phyloP scores from a whole-genome alignment of 306 rosid species.

The Pachyrhizus erosus region DNA sequence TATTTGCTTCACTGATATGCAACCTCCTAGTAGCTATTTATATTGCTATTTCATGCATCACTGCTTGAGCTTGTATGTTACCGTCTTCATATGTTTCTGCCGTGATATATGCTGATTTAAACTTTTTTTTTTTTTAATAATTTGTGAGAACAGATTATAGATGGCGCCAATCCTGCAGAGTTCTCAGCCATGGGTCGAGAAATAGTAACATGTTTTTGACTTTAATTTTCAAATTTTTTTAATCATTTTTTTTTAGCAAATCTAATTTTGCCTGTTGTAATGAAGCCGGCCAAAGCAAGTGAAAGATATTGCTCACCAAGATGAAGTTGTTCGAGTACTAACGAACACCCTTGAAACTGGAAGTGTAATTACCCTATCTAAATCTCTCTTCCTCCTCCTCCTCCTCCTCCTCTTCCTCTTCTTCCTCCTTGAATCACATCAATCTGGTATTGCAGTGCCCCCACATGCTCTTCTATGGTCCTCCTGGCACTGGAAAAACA shows the following conservation, averaged over 20 bases:
- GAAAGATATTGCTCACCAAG: slow-evolving; percentile 93
- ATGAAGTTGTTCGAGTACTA: slow-evolving; percentile 92
- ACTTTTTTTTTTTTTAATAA: not conserved
- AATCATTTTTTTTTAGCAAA: not conserved
- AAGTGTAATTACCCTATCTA: slow-evolving; percentile 54
- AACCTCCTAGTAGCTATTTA: not conserved
- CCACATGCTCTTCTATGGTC: slow-evolving; percentile 97
- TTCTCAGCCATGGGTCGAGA: slow-evolving; percentile 96
- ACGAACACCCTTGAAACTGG: slow-evolving; percentile 90
- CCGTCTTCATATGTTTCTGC: not conserved
- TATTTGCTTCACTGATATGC: not conserved
- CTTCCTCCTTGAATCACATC: not conserved
- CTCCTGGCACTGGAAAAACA: slow-evolving; percentile 95
- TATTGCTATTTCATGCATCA: not conserved
- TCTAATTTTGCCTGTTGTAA: not conserved
- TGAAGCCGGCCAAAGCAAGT: slow-evolving; percentile 90
- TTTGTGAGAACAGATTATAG: not conserved
- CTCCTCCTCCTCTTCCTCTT: not conserved
- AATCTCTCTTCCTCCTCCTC: not conserved
- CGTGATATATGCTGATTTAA: not conserved
- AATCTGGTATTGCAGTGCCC: slow-evolving; percentile 61
- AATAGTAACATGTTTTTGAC: slow-evolving; percentile 60
- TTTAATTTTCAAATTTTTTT: not conserved
- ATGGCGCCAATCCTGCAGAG: slow-evolving; percentile 83
- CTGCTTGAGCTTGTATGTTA: not conserved